Evolutionary conservation across 768 basidiomycete species (phyloP).

Genomic region (Chalciporus sphaerocephalus): DNA sequence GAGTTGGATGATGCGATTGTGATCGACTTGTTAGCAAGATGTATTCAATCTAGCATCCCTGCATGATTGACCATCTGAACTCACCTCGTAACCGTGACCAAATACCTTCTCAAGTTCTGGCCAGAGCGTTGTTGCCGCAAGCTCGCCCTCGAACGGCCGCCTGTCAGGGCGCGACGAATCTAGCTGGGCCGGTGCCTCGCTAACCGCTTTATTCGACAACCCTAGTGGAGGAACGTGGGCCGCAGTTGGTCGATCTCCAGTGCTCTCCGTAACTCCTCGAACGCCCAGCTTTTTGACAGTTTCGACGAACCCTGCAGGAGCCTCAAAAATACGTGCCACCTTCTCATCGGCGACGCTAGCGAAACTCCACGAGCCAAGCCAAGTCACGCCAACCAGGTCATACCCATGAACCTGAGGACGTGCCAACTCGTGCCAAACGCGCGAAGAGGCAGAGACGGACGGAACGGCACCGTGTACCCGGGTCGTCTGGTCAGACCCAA

Average conservation of each 20-base stretch:
- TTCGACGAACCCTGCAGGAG: conserved; percentile 75
- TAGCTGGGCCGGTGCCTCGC: conserved; percentile 34
- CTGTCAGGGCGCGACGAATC: conserved; percentile 21
- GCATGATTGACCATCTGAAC: conserved; percentile 46
- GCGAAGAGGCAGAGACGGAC: conserved; percentile 7
- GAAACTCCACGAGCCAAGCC: conserved; percentile 73
- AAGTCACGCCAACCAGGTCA: conserved; percentile 77
- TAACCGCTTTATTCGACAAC: conserved; percentile 88
- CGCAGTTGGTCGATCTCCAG: conserved; percentile 59
- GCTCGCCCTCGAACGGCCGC: conserved; percentile 86
- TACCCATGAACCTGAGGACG: conserved; percentile 98
- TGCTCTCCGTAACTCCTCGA: conserved; percentile 43
- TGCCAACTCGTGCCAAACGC: conserved; percentile 79
- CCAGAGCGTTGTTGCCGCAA: conserved; percentile 87
- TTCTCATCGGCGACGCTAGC: conserved; percentile 96
- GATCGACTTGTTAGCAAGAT: conserved; percentile 56
- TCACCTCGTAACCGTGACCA: conserved; percentile 94
- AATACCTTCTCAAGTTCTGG: conserved; percentile 96
- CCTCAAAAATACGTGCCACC: conserved; percentile 89
- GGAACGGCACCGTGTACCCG: conserved; percentile 71
- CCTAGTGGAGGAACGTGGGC: conserved; percentile 93
- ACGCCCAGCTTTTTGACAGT: conserved; percentile 50
- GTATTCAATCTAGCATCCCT: not conserved
- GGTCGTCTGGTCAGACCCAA: conserved; percentile 90
- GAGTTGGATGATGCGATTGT: conserved; percentile 72